Conservation (phyloP, 495 filamentous ascomycete genomes). For the Penicillium samsonianum region DNA sequence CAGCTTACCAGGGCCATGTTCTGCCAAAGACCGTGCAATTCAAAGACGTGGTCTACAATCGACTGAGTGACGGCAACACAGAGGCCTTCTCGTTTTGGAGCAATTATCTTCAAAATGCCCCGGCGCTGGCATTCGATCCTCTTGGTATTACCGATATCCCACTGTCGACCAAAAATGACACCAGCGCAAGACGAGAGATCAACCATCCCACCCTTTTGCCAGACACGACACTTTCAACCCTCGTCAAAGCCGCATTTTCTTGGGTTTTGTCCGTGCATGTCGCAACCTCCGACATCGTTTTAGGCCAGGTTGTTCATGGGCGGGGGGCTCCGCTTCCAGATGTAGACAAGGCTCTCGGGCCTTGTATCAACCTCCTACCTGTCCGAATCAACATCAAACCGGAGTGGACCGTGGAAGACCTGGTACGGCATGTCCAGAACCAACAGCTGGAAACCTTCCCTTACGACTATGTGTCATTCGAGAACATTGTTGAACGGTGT, state of each 20-base stretch:
- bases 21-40: conserved; percentile 44
- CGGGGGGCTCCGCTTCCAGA: conserved; percentile 46
- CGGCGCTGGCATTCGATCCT: conserved; percentile 15
- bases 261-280: conserved; percentile 37
- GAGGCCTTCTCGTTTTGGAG: conserved; percentile 20
- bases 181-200: not conserved
- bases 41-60: conserved; percentile 52
- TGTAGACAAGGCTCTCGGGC: conserved; percentile 46
- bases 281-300: conserved; percentile 37
- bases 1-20: conserved; percentile 38
- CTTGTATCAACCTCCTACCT: conserved; percentile 52
- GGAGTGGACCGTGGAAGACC: conserved; percentile 37
- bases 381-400: conserved; percentile 42
- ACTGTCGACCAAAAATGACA: not conserved
- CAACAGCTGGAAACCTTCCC: conserved; percentile 46
- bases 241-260: conserved; percentile 48
- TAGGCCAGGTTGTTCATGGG: conserved; percentile 46
- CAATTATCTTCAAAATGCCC: conserved; percentile 22
- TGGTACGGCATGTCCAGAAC: conserved; percentile 45
- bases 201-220: not conserved
- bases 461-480: conserved; percentile 46
- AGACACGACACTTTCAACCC: conserved; percentile 43
- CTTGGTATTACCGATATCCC: not conserved
- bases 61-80: conserved; percentile 4
- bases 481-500: conserved; percentile 47